These are phyloP conservation scores for Quaeritorhiza haematococci DNA, from an alignment of 371 early-diverging fungal species.

Conservation along the genomic window DNA sequence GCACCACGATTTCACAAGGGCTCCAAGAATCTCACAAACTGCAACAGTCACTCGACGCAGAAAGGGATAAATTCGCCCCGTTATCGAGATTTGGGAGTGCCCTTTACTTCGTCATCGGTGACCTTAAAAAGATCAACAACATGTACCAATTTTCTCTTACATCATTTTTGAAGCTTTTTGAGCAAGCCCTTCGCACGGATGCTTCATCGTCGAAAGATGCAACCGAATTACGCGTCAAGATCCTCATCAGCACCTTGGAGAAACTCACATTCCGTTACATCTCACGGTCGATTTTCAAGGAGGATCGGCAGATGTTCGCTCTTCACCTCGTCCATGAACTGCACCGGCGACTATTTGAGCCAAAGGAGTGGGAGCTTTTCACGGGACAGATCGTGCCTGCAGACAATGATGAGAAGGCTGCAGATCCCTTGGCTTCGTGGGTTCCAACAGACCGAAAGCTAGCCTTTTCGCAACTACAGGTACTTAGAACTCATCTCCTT, in stretches of 20 bases:
- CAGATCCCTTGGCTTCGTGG: slow-evolving; percentile 35
- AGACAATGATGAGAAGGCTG: slow-evolving; percentile 19
- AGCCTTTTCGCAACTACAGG: slow-evolving; percentile 25
- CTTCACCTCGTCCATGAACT: slow-evolving; percentile 34
- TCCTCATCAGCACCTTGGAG: slow-evolving; percentile 32
- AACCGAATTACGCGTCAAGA: slow-evolving; percentile 37
- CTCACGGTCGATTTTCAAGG: slow-evolving; percentile 44
- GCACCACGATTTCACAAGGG: slow-evolving; percentile 32
- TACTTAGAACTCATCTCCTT: slow-evolving; percentile 2
- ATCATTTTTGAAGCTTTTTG: slow-evolving; percentile 39
- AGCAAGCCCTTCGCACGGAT: slow-evolving; percentile 29
- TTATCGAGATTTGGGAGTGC: slow-evolving; percentile 36
- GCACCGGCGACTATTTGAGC: slow-evolving; percentile 30
- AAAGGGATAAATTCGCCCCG: slow-evolving; percentile 40
- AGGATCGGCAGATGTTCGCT: slow-evolving; percentile 45
- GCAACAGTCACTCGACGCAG: slow-evolving; percentile 37
- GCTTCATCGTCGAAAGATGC: slow-evolving; percentile 28
- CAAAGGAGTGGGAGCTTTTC: slow-evolving; percentile 42
- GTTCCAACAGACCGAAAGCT: slow-evolving; percentile 32
- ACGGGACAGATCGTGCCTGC: slow-evolving; percentile 28
- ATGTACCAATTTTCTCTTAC: slow-evolving; percentile 50
- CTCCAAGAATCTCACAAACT: slow-evolving; percentile 40
- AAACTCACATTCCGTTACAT: slow-evolving; percentile 29
- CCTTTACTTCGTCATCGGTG: slow-evolving; percentile 41
- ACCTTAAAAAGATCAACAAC: slow-evolving; percentile 35